phyloP scores from a whole-genome alignment of 2,329 filamentous ascomycete genomes.

The Taxawa tesnikishii region DNA sequence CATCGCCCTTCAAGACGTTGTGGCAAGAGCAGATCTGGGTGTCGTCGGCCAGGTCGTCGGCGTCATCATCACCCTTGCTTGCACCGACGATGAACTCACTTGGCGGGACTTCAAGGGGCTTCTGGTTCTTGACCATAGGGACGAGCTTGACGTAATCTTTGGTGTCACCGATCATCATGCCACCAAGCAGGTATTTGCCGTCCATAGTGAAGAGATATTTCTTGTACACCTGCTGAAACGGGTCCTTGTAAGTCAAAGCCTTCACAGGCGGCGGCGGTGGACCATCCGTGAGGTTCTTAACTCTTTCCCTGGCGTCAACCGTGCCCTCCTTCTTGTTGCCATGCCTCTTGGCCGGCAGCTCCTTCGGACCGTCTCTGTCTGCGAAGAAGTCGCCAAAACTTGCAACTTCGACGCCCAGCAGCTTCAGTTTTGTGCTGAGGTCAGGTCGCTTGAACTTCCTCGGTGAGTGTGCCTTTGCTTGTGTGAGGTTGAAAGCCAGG shows the following conservation, averaged over 20 bases:
- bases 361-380: conserved; percentile 68
- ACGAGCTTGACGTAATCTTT: conserved; percentile 83
- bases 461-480: conserved; percentile 59
- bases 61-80: conserved; percentile 60
- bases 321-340: conserved; percentile 32
- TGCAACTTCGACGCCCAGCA: conserved; percentile 81
- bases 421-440: conserved; percentile 81
- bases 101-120: conserved; percentile 63
- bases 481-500: conserved; percentile 79
- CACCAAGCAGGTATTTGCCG: conserved; percentile 81
- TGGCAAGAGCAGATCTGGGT: conserved; percentile 88
- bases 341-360: conserved; percentile 49
- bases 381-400: conserved; percentile 93
- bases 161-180: conserved; percentile 95
- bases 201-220: conserved; percentile 87
- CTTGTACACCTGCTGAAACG: conserved; percentile 81
- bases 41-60: conserved; percentile 69
- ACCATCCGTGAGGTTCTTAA: conserved; percentile 43
- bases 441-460: conserved; percentile 70
- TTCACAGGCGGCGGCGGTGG: conserved; percentile 55
- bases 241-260: conserved; percentile 77
- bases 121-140: conserved; percentile 75
- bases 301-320: conserved; percentile 26
- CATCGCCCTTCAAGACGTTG: conserved; percentile 78
- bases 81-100: conserved; percentile 74